Base-by-base conservation (phyloP, 495 filamentous ascomycete species). In the Penicillium maclennaniae region DNA sequence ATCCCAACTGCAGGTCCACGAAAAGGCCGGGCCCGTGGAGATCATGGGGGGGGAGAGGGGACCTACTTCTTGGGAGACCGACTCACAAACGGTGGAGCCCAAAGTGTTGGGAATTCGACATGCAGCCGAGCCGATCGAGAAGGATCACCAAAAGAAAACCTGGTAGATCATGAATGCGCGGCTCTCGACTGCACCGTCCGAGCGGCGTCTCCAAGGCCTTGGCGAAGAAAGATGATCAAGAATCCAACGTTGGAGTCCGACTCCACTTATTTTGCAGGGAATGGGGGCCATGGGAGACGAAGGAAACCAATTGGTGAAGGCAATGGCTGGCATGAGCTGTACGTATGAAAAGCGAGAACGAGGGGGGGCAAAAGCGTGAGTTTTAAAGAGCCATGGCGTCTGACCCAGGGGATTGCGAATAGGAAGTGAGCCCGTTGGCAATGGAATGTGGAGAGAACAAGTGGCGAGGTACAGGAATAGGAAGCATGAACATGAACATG, bases 401-500 rank as follows among this genome's bases (percentile, higher is more conserved):
- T 41, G 54, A 53, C 45, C 60, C 50, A 31, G 34, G 43, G 20
- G 39, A 47, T 47, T 34, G 34, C 47, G 41, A 55, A 50, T 57
- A 51, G 47, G 31, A 49, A 44, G 43, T 16, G 21, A 53, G 41
- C 38, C 51, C 45, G 43, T 57, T 54, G 47, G 37, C 19, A 49
- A 31, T 47, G 57, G 54, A 58, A 58, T 60, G 57, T 60, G 53
- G 50, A 52, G 50, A 40, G 26, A 39, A 44, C 16, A 2, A 16
- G 36, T 39, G 39, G 45, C 27, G 26, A 37, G 42, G 42, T 26
- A 27, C 10, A 37, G 21, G 36, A 43, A 19, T 7, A 23, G 2
- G 23, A 23, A 23, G 23, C 23, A 23, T 23, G 23, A 23, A 5
- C 23, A 23, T 23, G 23, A 23, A 5, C 23, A 23, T 23, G 23